These are phyloP conservation scores for Seiridium cupressi DNA, from an alignment of 2,329 filamentous ascomycete genomes.

Conservation along the genomic window DNA sequence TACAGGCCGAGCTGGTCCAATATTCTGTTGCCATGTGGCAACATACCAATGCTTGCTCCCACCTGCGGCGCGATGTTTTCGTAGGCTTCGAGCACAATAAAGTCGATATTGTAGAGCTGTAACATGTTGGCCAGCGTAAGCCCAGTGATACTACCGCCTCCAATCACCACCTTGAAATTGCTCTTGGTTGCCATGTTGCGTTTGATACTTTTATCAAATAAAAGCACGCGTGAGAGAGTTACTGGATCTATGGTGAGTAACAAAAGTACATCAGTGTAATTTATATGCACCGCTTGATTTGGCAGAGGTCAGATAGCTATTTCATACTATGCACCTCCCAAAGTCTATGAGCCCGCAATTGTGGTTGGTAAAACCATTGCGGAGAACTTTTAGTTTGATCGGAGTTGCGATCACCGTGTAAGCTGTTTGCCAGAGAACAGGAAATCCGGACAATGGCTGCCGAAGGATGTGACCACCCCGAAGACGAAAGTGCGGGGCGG, in stretches of 20 bases:
- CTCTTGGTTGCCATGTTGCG: background rate
- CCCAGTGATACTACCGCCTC: slow-evolving; percentile 26
- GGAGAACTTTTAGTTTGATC: too few species aligned
- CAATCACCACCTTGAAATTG: slow-evolving; percentile 12
- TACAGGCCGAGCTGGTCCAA: background rate
- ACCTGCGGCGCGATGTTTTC: slow-evolving; percentile 31
- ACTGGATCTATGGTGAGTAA: background rate
- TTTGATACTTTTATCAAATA: background rate
- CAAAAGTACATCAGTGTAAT: background rate
- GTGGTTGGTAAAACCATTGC: too few species aligned
- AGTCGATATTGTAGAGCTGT: slow-evolving; percentile 37
- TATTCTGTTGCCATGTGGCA: slow-evolving; percentile 33
- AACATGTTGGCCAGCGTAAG: slow-evolving; percentile 38
- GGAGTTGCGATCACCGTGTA: too few species aligned
- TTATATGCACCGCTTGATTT: background rate
- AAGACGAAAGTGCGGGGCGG: background rate
- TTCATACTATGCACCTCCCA: too few species aligned
- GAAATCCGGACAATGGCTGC: too few species aligned
- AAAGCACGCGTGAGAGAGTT: background rate
- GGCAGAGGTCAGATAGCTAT: too few species aligned
- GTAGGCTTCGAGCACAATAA: slow-evolving; percentile 38
- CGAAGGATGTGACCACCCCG: too few species aligned
- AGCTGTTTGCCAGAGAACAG: too few species aligned
- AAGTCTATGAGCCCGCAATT: too few species aligned
- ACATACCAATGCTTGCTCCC: slow-evolving; percentile 38